Evolutionary conservation across 1,284 basidiomycete genomes (phyloP).

Genomic region (Ganoderma resinaceum): DNA sequence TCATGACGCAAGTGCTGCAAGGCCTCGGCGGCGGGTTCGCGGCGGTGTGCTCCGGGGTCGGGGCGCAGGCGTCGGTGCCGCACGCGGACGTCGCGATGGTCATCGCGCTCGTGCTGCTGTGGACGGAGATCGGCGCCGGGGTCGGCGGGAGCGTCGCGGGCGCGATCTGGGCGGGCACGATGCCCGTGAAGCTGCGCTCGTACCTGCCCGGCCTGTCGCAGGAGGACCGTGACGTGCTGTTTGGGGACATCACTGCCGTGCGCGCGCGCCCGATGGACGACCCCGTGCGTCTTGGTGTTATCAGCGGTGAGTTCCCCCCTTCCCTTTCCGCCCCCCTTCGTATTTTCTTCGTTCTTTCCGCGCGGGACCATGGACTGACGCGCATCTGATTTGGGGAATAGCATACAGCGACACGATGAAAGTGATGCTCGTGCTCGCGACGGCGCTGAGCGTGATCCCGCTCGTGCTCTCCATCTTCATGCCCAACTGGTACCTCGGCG

Average conservation of each 20-base stretch:
- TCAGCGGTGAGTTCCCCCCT: slow-evolving; percentile 47
- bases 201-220: slow-evolving; percentile 55
- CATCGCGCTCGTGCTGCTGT: slow-evolving; percentile 83
- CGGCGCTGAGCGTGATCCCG: slow-evolving; percentile 37
- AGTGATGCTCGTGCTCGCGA: slow-evolving; percentile 52
- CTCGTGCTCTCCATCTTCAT: slow-evolving; percentile 37
- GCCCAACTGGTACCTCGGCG: slow-evolving; percentile 41
- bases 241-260: slow-evolving; percentile 57
- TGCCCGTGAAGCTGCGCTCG: slow-evolving; percentile 62
- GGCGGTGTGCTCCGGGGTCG: slow-evolving; percentile 73
- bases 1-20: slow-evolving; percentile 79
- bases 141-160: slow-evolving; percentile 73
- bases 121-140: slow-evolving; percentile 81
- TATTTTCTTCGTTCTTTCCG: too few species aligned
- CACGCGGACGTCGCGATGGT: slow-evolving; percentile 83
- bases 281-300: slow-evolving; percentile 65
- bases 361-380: too few species aligned
- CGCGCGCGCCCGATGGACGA: slow-evolving; percentile 54
- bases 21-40: slow-evolving; percentile 86
- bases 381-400: too few species aligned
- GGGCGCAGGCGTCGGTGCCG: slow-evolving; percentile 79
- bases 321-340: too few species aligned
- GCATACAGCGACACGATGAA: slow-evolving; percentile 65
- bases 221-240: slow-evolving; percentile 48
- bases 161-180: slow-evolving; percentile 64